These are phyloP conservation scores for Heritiera fomes DNA, from an alignment of 345 rosid species.

Conservation along the genomic window DNA sequence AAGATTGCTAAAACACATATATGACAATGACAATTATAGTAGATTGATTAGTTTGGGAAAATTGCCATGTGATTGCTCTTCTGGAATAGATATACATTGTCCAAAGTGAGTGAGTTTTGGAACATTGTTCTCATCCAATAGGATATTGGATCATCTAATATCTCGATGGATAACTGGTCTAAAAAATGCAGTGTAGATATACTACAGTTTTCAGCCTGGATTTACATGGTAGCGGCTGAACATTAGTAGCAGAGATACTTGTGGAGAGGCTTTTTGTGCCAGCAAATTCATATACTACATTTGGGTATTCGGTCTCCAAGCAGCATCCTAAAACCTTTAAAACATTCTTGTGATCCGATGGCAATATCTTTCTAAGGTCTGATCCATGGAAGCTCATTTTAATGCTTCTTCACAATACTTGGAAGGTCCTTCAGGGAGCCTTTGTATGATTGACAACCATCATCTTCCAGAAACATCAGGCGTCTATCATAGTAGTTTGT, in stretches of 20 bases:
- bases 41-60: too few species aligned
- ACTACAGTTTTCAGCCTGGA: slow-evolving; percentile 26
- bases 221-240: slow-evolving; percentile 22
- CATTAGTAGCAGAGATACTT: background rate
- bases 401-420: slow-evolving; percentile 12
- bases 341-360: slow-evolving; percentile 13
- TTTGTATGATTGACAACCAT: background rate
- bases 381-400: too few species aligned
- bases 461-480: background rate
- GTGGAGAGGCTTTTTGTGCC: slow-evolving; percentile 18
- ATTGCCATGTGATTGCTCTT: slow-evolving; percentile 20
- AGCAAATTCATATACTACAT: slow-evolving; percentile 20
- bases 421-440: slow-evolving; percentile 14
- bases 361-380: slow-evolving; percentile 15
- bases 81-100: slow-evolving; percentile 12
- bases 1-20: too few species aligned
- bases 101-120: slow-evolving; percentile 28
- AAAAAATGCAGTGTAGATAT: slow-evolving; percentile 23
- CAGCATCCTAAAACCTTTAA: slow-evolving; percentile 31
- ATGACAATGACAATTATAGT: too few species aligned
- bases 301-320: slow-evolving; percentile 21
- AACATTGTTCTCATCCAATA: slow-evolving; percentile 3
- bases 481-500: background rate
- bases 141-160: background rate
- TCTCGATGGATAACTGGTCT: slow-evolving; percentile 25